A percentile compares a stretch with the other conserved stretches of the same genome.
Conservation (phyloP, 1,284 basidiomycete species). For the Ceratorhiza oryzae-sativae region DNA sequence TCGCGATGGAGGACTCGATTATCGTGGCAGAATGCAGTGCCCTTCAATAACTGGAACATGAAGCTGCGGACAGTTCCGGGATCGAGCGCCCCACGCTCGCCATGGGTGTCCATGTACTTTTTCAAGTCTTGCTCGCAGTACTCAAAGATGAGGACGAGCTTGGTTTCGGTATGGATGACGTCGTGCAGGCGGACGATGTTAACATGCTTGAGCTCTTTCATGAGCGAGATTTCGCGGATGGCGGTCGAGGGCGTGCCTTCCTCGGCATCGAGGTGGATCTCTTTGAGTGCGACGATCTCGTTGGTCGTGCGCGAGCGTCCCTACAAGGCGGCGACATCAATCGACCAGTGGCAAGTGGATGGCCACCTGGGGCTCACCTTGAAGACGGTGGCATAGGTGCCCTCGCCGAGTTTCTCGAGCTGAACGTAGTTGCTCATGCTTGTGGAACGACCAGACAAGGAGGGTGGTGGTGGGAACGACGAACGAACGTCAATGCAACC, state of each 20-base stretch:
- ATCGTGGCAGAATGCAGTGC: slow-evolving; percentile 98
- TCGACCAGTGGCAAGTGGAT: neutral
- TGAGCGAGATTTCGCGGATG: slow-evolving; percentile 93
- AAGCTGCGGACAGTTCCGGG: slow-evolving; percentile 94
- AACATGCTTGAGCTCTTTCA: slow-evolving; percentile 96
- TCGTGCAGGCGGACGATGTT: slow-evolving; percentile 97
- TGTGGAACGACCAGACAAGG: slow-evolving; percentile 38
- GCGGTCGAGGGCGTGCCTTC: slow-evolving; percentile 95
- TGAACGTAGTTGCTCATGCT: slow-evolving; percentile 56
- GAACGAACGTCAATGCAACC: slow-evolving; percentile 5
- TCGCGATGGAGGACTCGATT: slow-evolving; percentile 98
- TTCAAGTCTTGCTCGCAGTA: slow-evolving; percentile 99
- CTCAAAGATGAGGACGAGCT: slow-evolving; percentile 98
- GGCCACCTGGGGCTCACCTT: slow-evolving; percentile 62
- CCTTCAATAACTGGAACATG: slow-evolving; percentile 97
- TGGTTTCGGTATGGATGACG: slow-evolving; percentile 98
- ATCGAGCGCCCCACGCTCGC: slow-evolving; percentile 93
- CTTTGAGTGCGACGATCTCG: slow-evolving; percentile 90
- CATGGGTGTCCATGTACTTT: slow-evolving; percentile 99
- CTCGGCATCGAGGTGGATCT: slow-evolving; percentile 95
- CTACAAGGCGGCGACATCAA: slow-evolving; percentile 53
- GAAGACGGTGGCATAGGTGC: slow-evolving; percentile 89
- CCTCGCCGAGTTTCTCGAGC: slow-evolving; percentile 90
- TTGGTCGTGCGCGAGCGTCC: slow-evolving; percentile 86
- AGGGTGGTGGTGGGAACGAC: slow-evolving; percentile 30